Percentiles rank a stretch among this genome's conserved stretches.
These are phyloP conservation scores for Liriodendron chinense DNA, from an alignment of 164 flowering plant genomes.

Conservation along the genomic window DNA sequence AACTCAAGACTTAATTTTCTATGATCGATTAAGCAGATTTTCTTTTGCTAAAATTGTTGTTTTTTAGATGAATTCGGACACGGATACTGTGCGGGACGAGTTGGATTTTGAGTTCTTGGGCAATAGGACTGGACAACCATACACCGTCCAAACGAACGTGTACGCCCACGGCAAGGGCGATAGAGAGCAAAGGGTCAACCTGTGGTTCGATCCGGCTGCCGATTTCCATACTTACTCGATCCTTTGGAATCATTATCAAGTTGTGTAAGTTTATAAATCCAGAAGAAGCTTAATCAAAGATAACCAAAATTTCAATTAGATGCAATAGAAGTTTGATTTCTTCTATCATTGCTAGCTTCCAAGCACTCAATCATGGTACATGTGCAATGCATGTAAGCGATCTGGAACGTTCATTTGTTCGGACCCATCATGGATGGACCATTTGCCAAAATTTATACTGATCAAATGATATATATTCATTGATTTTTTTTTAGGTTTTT, in stretches of 20 bases:
- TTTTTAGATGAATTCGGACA: conserved; percentile 51
- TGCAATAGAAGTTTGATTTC: too few relatives aligned
- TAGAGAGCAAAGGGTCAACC: conserved; percentile 56
- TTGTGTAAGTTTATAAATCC: conserved; percentile 38
- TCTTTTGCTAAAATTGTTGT: background rate
- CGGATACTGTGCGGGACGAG: conserved; percentile 44
- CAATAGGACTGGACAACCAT: conserved; percentile 53
- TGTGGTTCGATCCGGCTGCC: conserved; percentile 65
- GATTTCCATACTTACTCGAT: conserved; percentile 52
- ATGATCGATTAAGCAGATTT: background rate
- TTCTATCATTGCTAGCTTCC: too few relatives aligned
- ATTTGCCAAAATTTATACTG: too few relatives aligned
- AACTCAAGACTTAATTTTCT: background rate
- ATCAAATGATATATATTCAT: too few relatives aligned
- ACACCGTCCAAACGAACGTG: conserved; percentile 62
- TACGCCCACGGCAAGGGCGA: conserved; percentile 54
- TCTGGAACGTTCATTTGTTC: too few relatives aligned
- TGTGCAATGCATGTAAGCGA: too few relatives aligned
- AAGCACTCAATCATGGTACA: too few relatives aligned
- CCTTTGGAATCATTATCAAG: conserved; percentile 41
- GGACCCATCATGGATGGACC: too few relatives aligned
- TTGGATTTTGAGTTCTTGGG: conserved; percentile 70
- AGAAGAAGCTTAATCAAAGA: background rate
- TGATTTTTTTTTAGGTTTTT: too few relatives aligned
- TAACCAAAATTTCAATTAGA: background rate